These are phyloP conservation scores for Cucumis sativus DNA, from an alignment of 306 rosid species.

Conservation along the genomic window DNA sequence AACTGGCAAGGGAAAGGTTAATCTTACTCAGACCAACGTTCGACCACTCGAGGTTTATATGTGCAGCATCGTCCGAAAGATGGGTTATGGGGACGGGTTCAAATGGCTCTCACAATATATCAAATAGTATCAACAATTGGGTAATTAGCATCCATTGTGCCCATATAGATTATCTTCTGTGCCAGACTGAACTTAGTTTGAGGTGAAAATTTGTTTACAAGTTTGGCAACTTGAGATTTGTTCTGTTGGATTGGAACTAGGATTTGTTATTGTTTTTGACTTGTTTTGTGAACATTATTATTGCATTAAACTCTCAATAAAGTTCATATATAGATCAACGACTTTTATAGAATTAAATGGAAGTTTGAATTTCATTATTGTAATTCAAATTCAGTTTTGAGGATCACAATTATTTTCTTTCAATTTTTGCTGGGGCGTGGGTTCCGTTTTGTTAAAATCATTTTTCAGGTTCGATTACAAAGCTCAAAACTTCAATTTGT, in stretches of 20 bases:
- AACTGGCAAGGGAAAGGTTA: constrained; percentile 44
- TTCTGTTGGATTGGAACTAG: background rate
- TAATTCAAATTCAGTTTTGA: background rate
- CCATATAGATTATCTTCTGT: background rate
- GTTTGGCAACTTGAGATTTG: background rate
- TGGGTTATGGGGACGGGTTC: constrained; percentile 54
- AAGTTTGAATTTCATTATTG: background rate
- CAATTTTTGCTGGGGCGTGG: too few relatives aligned
- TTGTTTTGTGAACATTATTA: background rate
- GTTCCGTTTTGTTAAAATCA: too few relatives aligned
- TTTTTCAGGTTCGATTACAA: too few relatives aligned
- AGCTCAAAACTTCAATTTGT: too few relatives aligned
- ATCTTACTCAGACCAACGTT: constrained; percentile 29
- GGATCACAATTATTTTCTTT: background rate
- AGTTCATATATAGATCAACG: background rate
- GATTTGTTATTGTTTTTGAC: background rate
- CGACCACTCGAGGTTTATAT: constrained; percentile 46
- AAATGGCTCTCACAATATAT: constrained; percentile 45
- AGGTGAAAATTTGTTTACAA: background rate
- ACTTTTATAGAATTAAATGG: background rate
- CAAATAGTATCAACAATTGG: constrained; percentile 18
- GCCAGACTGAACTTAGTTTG: background rate
- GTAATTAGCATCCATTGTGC: background rate
- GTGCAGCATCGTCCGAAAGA: constrained; percentile 49
- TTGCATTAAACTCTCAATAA: constrained; percentile 3